These are phyloP conservation scores for Moniliophthora roreri DNA, from an alignment of 1,284 basidiomycete species.

Conservation along the genomic window DNA sequence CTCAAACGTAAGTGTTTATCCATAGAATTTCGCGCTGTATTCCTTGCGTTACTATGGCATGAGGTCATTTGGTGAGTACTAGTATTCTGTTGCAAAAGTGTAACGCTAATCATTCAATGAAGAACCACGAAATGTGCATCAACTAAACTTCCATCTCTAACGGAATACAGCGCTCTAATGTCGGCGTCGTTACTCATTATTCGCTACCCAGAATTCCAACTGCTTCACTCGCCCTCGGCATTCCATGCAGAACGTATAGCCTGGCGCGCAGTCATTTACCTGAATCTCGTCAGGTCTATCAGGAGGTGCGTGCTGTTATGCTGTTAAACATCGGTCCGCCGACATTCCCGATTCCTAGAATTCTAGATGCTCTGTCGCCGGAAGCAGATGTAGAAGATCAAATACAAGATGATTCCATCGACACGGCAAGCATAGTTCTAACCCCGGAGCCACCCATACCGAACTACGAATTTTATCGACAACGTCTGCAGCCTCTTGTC, in stretches of 20 bases:
- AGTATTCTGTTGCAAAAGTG: no score
- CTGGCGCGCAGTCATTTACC: conserved; percentile 82
- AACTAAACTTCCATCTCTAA: no score
- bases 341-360: conserved; percentile 38
- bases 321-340: conserved; percentile 1
- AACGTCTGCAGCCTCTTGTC: conserved; percentile 60
- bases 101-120: no score
- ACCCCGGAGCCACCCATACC: conserved; percentile 47
- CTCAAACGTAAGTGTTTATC: conserved; percentile 69
- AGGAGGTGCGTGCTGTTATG: conserved; percentile 49
- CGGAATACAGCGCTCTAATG: not conserved
- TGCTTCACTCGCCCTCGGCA: conserved; percentile 69
- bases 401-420: conserved; percentile 42
- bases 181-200: not conserved
- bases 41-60: not conserved
- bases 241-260: conserved; percentile 77
- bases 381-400: conserved; percentile 61
- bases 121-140: no score
- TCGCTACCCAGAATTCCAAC: conserved; percentile 68
- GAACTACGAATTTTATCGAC: conserved; percentile 61
- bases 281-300: conserved; percentile 79
- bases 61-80: not conserved
- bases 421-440: conserved; percentile 50
- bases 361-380: conserved; percentile 73
- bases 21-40: conserved; percentile 2